Conservation (phyloP, 2,329 filamentous ascomycete species). For the Trichoderma sp. region DNA sequence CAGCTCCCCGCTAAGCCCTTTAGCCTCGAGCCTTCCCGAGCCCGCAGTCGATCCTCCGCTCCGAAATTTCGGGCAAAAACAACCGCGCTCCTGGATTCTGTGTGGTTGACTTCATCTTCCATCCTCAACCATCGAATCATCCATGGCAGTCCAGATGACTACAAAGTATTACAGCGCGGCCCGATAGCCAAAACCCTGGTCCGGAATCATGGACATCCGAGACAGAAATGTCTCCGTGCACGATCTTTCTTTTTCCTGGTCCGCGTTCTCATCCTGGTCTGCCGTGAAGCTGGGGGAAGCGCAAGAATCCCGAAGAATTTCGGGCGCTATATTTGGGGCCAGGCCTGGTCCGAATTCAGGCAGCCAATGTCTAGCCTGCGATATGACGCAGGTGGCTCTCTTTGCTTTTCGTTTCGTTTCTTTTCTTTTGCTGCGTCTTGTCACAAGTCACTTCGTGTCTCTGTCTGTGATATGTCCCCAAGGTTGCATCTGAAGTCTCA, state of each 20-base stretch:
- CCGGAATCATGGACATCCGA: neutral
- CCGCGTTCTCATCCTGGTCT: neutral
- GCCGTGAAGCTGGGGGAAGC: neutral
- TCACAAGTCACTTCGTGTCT: neutral
- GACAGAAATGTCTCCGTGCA: neutral
- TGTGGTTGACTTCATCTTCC: neutral
- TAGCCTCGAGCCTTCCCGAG: neutral
- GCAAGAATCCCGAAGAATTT: neutral
- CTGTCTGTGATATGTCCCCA: neutral
- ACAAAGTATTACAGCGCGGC: neutral
- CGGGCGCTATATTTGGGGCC: neutral
- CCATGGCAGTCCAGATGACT: neutral
- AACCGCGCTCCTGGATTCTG: neutral
- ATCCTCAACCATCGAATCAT: neutral
- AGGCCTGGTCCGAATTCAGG: neutral
- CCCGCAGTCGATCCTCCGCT: neutral
- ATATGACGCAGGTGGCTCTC: neutral
- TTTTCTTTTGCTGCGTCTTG: neutral
- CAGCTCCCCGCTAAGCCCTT: neutral
- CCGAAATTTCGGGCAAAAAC: neutral
- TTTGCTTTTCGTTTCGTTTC: neutral
- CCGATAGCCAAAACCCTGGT: neutral
- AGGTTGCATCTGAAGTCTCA: neutral
- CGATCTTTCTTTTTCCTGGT: neutral
- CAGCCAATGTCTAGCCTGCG: neutral